Base-by-base conservation (phyloP, 345 rosid species). In the Sisymbrium altissimum region DNA sequence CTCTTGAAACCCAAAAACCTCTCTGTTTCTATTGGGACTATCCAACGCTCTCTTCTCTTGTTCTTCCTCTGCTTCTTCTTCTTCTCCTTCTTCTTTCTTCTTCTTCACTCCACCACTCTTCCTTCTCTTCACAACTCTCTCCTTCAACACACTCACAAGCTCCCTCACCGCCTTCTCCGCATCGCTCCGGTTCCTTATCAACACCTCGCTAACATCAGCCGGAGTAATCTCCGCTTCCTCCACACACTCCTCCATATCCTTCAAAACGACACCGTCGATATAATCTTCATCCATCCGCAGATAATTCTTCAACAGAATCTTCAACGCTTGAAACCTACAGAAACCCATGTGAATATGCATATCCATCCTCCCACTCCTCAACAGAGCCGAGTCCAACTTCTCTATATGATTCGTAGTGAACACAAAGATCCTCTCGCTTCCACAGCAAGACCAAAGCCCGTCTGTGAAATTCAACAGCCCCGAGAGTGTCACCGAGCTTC, bases 401-500 rank as follows among this genome's bases (percentile, higher is more conserved):
- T 93, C 96, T 1, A 89, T 75, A 81, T 91, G 96, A 78, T 93
- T 93, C 0, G 98, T 93, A 0, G 98, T 93, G 74, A 93, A 91
- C 66, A 93, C 96, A 55, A 93, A 93, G 65, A 93, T 89, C 86
- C 83, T 86, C 83, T 93, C 98, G 53, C 97, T 91, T 4, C 97
- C 98, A 61, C 98, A 91, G 52, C 98, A 91, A n/a, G 98, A 93
- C 98, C 98, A 93, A 49, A 93, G 73, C 74, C 98, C 98, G n/a
- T 93, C 98, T 1, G 96, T 89, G 64, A 93, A 93, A 76, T 93
- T 93, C 83, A 93, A 60, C 12, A 93, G 55, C 54, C 98, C 98
- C 1, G 98, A 93, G 4, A 93, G 79, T 7, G 98, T 93, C 66
- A 76, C 80, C 19, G 74, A 76, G 45, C 80, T 76, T 4, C 80